These are phyloP conservation scores for Fraxinus latifolia DNA, from an alignment of 305 asterid species.

Conservation along the genomic window DNA sequence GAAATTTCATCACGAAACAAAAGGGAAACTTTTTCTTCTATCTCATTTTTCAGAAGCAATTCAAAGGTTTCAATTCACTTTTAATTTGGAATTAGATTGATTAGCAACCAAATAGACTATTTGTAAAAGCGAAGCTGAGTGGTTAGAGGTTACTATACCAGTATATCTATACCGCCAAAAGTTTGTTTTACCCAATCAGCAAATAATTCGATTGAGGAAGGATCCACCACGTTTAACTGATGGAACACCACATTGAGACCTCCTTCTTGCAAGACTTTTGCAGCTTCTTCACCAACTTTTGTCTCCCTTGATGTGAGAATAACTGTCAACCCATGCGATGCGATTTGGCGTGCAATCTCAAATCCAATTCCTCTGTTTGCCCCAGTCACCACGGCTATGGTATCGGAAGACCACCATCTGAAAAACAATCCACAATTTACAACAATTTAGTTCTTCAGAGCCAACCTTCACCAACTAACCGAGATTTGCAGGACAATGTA, in stretches of 20 bases:
- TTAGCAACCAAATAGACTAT: neutral
- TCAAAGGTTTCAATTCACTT: neutral
- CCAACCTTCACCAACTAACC: neutral
- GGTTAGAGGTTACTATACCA: conserved; percentile 42
- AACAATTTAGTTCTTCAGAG: neutral
- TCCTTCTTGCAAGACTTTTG: conserved; percentile 50
- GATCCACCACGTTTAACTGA: conserved; percentile 66
- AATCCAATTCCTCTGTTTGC: conserved; percentile 89
- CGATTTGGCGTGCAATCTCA: conserved; percentile 79
- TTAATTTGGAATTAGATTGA: conserved; percentile 1
- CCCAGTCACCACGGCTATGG: conserved; percentile 86
- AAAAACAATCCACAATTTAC: conserved; percentile 7
- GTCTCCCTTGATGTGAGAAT: conserved; percentile 70
- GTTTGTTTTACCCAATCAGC: conserved; percentile 54
- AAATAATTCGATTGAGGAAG: conserved; percentile 54
- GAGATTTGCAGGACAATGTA: neutral
- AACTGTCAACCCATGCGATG: conserved; percentile 62
- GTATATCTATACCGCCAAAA: conserved; percentile 69
- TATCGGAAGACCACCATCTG: conserved; percentile 81
- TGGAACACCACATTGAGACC: conserved; percentile 63
- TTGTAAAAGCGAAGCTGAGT: conserved; percentile 3
- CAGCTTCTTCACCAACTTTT: conserved; percentile 63
- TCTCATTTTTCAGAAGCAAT: neutral
- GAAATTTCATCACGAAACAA: neutral
- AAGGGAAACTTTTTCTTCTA: neutral